Evolutionary conservation across 2,329 filamentous ascomycete genomes (phyloP), one percentile per base, ranked within the genome.

Genomic region (Diaporthe destruens): DNA sequence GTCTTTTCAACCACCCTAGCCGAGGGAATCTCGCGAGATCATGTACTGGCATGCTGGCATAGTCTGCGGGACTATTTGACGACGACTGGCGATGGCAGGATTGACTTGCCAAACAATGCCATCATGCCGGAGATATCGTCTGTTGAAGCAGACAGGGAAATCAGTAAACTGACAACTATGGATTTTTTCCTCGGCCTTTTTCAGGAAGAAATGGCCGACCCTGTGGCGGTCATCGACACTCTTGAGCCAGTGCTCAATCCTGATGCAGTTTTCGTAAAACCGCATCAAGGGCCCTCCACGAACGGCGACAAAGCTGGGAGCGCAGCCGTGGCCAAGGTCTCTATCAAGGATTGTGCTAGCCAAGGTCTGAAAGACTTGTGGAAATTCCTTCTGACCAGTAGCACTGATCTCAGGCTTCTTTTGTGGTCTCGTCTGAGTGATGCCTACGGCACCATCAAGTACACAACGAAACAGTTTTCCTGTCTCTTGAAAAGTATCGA

Each of bases 131-230:
- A 96, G 75, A 89, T 99, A 65, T 98, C 96, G 0, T 84, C 90
- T 2, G 87, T 89, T n/a, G 94, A 94, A 0, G 92, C 96, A 9
- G 95, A 98, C 75, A 91, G 94, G 70, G 96, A 99, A 80, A 92
- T 98, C 34, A 96, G 94, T 16, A 95, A 95, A 77, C 87, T 98
- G 44, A 98, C 94, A 18, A 98, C 96, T 0, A 96, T 97, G 89
- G 96, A 98, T 79, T 98, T 98, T 81, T 98, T 99, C 81, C 87
- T 95, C 66, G 94, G 92, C 49, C 89, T 99, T 0, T 98, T 98
- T 80, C 93, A 94, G 73, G 91, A 95, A 49, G 93, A 96, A 72
- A 89, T 92, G 72, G 91, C 92, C 59, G 92, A 98, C 76, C 94
- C 96, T 0, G 89, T 96, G 16, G 88, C 92, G 6, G 90, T 98